These are phyloP conservation scores for Mycena belliarum DNA, from an alignment of 768 basidiomycete genomes.

Conservation along the genomic window DNA sequence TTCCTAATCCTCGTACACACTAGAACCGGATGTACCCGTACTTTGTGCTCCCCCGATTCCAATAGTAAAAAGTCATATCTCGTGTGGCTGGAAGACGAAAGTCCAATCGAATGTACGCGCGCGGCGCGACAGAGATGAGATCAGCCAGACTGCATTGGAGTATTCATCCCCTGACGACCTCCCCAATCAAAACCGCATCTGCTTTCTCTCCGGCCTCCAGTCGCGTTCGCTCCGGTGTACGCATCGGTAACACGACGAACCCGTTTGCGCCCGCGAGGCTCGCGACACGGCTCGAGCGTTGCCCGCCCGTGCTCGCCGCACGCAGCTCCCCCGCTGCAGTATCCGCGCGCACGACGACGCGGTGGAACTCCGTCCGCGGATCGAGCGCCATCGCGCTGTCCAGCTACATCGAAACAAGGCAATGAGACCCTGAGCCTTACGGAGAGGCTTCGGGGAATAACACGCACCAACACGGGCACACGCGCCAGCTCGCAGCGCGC, in stretches of 20 bases:
- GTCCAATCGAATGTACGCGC: no score
- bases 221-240: conserved; percentile 31
- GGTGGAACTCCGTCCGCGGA: conserved; percentile 80
- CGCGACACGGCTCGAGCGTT: conserved; percentile 79
- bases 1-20: no score
- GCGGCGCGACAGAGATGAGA: no score
- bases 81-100: no score
- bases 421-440: no score
- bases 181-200: conserved; percentile 69
- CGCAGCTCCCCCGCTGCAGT: conserved; percentile 41
- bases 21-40: no score
- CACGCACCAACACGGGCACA: conserved; percentile 62
- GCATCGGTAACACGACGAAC: conserved; percentile 64
- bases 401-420: no score
- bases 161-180: conserved; percentile 26
- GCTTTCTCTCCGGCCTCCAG: conserved; percentile 58
- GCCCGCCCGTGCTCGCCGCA: conserved; percentile 84
- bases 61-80: no score
- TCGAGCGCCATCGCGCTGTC: conserved; percentile 67
- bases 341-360: conserved; percentile 59
- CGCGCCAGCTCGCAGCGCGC: conserved; percentile 57
- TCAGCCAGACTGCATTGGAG: no score
- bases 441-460: no score
- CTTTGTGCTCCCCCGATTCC: no score
- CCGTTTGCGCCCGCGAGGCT: conserved; percentile 84